A percentile compares a stretch with the other conserved stretches of the same genome.
These are phyloP conservation scores for Pseudoturritis turrita DNA, from an alignment of 345 rosid genomes.

Conservation along the genomic window DNA sequence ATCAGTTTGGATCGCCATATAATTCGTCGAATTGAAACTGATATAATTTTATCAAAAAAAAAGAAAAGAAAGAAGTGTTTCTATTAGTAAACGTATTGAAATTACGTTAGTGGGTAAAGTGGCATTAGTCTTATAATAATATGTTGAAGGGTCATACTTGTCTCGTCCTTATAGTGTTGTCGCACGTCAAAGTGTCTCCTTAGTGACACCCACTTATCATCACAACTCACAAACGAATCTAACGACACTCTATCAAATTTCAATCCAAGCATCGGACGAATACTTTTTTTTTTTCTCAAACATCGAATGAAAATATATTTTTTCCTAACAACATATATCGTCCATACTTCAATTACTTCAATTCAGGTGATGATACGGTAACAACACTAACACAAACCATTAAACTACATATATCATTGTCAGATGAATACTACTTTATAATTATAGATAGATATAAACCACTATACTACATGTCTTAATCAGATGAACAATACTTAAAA, in stretches of 20 bases:
- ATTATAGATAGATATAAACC: too few species aligned
- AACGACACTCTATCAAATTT: constrained; percentile 14
- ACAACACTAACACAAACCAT: too few species aligned
- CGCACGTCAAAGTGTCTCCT: constrained; percentile 30
- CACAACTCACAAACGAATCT: constrained; percentile 21
- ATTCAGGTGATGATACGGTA: too few species aligned
- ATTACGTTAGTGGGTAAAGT: constrained; percentile 30
- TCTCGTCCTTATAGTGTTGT: constrained; percentile 30
- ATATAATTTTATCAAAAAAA: background rate
- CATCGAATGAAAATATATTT: background rate
- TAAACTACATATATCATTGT: too few species aligned
- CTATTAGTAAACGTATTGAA: background rate
- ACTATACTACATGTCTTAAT: too few species aligned
- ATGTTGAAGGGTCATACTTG: constrained; percentile 24
- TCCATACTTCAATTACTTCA: too few species aligned
- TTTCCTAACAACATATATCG: too few species aligned
- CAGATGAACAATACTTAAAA: too few species aligned
- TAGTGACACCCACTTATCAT: constrained; percentile 38
- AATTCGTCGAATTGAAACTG: background rate
- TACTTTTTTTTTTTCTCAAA: background rate
- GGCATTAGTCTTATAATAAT: constrained; percentile 25
- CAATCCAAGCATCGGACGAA: constrained; percentile 12
- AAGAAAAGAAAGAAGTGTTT: background rate
- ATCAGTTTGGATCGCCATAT: background rate
- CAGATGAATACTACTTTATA: too few species aligned